phyloP scores from a whole-genome alignment of 495 filamentous ascomycete species.

The Tuber microsphaerosporum region DNA sequence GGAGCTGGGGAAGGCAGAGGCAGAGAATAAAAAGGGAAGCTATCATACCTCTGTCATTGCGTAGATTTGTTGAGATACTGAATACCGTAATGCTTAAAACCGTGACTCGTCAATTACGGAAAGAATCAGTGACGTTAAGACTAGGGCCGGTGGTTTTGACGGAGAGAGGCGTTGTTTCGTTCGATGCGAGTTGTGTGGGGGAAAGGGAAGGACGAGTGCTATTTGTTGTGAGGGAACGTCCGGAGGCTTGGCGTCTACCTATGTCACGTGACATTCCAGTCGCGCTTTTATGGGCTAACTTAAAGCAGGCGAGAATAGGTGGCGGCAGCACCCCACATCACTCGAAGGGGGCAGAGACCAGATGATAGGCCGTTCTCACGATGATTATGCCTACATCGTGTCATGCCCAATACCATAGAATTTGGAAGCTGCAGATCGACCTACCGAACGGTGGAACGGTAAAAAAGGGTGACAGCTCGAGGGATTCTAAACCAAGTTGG shows the following conservation, averaged over 20 bases:
- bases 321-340: background rate
- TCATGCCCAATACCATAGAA: background rate
- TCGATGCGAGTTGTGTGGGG: conserved; percentile 35
- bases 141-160: conserved; percentile 10
- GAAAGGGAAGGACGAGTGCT: conserved; percentile 33
- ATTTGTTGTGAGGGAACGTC: conserved; percentile 34
- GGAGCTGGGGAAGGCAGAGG: background rate
- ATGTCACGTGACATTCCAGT: conserved; percentile 19
- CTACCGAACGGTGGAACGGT: too few species aligned
- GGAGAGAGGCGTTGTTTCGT: conserved; percentile 22
- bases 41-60: conserved; percentile 40
- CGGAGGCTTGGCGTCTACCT: conserved; percentile 15
- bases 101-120: background rate
- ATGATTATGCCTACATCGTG: background rate
- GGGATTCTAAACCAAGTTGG: too few species aligned
- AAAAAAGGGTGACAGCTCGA: too few species aligned
- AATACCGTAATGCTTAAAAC: conserved; percentile 18
- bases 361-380: background rate
- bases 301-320: background rate
- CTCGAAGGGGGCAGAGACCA: background rate
- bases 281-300: background rate
- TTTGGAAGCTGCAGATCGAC: background rate
- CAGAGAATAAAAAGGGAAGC: background rate
- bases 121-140: conserved; percentile 1
- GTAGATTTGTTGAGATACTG: conserved; percentile 19